Evolutionary conservation across 2,329 filamentous ascomycete genomes (phyloP), one percentile per base, ranked within the genome.

Genomic region (Didymella lethalis): DNA sequence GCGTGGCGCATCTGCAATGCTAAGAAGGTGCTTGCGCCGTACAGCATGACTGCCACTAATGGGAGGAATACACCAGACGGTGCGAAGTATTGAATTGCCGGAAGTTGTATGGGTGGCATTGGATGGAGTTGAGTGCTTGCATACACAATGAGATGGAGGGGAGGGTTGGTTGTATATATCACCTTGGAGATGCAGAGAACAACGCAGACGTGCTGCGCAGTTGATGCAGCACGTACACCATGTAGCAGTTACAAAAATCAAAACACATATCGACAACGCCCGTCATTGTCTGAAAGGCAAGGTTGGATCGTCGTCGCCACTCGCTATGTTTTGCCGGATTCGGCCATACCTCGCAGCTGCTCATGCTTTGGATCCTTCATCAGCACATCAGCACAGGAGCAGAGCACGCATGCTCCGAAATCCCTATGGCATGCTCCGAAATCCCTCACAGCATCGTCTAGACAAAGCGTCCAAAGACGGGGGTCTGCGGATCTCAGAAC

Each of bases 1-100:
- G 93, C 93, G 6, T 97, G 94, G 93, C 86, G 95, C 71, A 91
- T 99, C 64, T 95, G 90, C 76, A 96, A 96, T 75, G 95, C 95
- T 34, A 97, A 97, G 82, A 92, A 93, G 79, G 95, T 97, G 64
- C 78, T 98, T 79, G 80, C 80, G 53, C 81, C 81, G 32, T 83
- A 83, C 66, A 82, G 80, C 65, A 82, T 83, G 80, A 78, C 78
- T 7, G 67, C 75, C 18, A 79, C 75, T 28, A 75, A 74, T 54
- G 81, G 80, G n/a, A 69, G 73, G 32, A 77, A 73, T 34, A 78
- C 77, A 18, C 77, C 77, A 8, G 56, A 59, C 6, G 56, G 56
- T 23, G 11, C 28, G n/a, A 59, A 59, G 23, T 59, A 40, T 18
- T 59, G 32, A 36, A 20, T 7, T 7, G 34, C 4, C 16, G n/a